Evolutionary conservation across 1,139 yeast genomes (phyloP).

Genomic region (Scheffersomyces quercinus): DNA sequence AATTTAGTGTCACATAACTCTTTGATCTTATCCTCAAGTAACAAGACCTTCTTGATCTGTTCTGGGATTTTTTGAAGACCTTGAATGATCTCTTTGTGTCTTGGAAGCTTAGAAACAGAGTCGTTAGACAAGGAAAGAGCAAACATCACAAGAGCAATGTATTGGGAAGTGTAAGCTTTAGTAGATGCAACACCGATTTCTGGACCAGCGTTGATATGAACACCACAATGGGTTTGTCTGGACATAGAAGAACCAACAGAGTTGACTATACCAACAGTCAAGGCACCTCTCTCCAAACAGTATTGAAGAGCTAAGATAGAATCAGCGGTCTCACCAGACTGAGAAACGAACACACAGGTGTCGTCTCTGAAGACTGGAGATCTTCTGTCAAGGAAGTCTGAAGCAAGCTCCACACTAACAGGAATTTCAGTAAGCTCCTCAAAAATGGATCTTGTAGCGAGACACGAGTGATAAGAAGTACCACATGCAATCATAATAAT

Average conservation of each 20-base stretch:
- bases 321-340: slow-evolving; percentile 99
- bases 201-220: slow-evolving; percentile 98
- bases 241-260: slow-evolving; percentile 97
- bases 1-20: slow-evolving; percentile 70
- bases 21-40: slow-evolving; percentile 73
- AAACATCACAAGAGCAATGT: slow-evolving; percentile 94
- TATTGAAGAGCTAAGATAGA: slow-evolving; percentile 95
- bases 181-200: slow-evolving; percentile 99
- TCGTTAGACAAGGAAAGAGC: slow-evolving; percentile 94
- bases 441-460: slow-evolving; percentile 94
- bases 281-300: slow-evolving; percentile 95
- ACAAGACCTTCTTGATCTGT: slow-evolving; percentile 77
- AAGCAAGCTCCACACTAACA: slow-evolving; percentile 92
- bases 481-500: slow-evolving; percentile 99
- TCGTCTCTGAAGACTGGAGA: slow-evolving; percentile 98
- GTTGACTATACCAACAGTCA: slow-evolving; percentile 92
- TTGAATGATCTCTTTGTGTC: slow-evolving; percentile 83
- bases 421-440: slow-evolving; percentile 98
- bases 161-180: slow-evolving; percentile 98
- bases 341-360: slow-evolving; percentile 95
- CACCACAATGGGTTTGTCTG: slow-evolving; percentile 97
- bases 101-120: slow-evolving; percentile 69
- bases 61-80: slow-evolving; percentile 84
- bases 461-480: slow-evolving; percentile 96
- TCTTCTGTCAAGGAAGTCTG: slow-evolving; percentile 93